Base-by-base conservation (phyloP, 2,329 filamentous ascomycete genomes). In the Coleophoma eucalyptorum region DNA sequence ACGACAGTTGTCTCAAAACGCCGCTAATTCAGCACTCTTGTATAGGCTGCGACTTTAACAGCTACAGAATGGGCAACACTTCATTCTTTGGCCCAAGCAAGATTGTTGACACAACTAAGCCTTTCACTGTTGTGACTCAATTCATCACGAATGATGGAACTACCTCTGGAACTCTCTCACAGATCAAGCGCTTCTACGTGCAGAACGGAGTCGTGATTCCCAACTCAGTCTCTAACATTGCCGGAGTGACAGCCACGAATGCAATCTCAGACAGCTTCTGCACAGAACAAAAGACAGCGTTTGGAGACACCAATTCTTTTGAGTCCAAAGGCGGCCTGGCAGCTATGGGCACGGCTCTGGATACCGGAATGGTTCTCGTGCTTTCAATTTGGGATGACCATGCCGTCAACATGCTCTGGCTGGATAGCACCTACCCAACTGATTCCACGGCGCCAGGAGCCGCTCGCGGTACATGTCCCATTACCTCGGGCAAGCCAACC, bases 361-460 rank as follows among this genome's bases (percentile, higher is more conserved):
- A 66, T 5, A 59, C 73, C 32, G 82, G 81, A 34, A 82, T 85
- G 79, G 83, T 85, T 35, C 74, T 87, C 13, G 82, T 85, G 58
- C 75, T 87, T 73, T 77, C 73, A 20, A 69, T 84, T 52, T 80
- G 77, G 76, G 67, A 72, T 52, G 72, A 74, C 55, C 79, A 87
- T 69, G 68, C 78, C 53, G 71, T 79, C 62, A 77, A 85, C 70
- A 89, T 90, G 85, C 78, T 86, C 62, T 90, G 87, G 87, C 79
- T 90, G 60, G 86, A 90, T 73, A 80, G 79, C 54, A 78, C 72
- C 65, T 86, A 79, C 73, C 84, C 85, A 45, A 71, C 72, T 53
- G 64, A 69, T 54, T 60, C 70, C 31, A 73, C 71, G 48, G 56
- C 53, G 2, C 72, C 72, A 31, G 81, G 82, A 57, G 67, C 72